Evolutionary conservation across 192 early-diverging fungal species (phyloP).

Genomic region (Helicostylum pulchrum): DNA sequence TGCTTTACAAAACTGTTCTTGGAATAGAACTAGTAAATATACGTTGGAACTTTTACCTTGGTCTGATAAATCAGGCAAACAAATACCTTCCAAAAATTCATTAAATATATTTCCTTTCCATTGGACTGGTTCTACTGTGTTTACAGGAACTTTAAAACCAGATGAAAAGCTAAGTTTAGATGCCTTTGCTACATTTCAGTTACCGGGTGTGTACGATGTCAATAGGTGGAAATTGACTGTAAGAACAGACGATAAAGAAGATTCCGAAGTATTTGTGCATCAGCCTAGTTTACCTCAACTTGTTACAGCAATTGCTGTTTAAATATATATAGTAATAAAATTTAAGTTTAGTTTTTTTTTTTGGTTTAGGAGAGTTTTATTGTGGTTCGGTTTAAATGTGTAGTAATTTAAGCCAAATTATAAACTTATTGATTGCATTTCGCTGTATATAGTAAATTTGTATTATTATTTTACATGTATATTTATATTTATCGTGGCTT

Average conservation of each 20-base stretch:
- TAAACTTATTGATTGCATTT: no score
- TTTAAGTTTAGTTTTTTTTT: no score
- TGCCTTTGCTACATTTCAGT: slow-evolving; percentile 54
- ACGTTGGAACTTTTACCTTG: slow-evolving; percentile 56
- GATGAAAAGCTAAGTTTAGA: slow-evolving; percentile 44
- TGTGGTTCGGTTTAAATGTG: no score
- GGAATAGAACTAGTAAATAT: slow-evolving; percentile 58
- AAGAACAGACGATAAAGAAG: slow-evolving; percentile 2
- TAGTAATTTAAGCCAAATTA: no score
- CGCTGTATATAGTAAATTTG: no score
- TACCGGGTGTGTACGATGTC: slow-evolving; percentile 69
- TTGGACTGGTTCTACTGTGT: slow-evolving; percentile 62
- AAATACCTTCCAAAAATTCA: slow-evolving; percentile 11
- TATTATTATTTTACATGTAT: no score
- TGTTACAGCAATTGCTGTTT: background rate
- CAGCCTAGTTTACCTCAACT: slow-evolving; percentile 18
- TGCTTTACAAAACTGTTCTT: slow-evolving; percentile 66
- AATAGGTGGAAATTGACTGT: slow-evolving; percentile 69
- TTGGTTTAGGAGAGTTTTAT: no score
- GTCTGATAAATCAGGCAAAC: slow-evolving; percentile 24
- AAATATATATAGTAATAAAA: no score
- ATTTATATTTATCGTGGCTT: no score
- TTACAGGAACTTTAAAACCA: slow-evolving; percentile 54
- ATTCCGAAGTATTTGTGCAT: slow-evolving; percentile 3
- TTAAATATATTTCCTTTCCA: slow-evolving; percentile 44